Conservation (phyloP, 345 rosid species). For the Ailanthus altissimus region DNA sequence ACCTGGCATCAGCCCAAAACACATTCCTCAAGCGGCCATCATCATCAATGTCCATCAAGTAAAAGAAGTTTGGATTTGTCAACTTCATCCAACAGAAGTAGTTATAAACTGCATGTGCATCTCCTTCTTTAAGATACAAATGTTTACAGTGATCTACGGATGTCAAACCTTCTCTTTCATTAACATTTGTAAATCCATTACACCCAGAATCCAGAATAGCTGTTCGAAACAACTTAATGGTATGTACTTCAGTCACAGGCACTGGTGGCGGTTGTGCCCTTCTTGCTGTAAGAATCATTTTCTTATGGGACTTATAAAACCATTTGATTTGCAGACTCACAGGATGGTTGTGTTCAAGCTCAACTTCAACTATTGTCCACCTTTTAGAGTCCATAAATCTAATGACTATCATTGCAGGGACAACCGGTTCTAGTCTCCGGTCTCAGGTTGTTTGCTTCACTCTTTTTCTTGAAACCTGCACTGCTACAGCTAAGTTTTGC, state of each 20-base stretch:
- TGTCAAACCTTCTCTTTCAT: conserved; percentile 31
- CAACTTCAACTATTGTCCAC: conserved; percentile 53
- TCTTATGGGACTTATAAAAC: conserved; percentile 50
- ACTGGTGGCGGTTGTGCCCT: conserved; percentile 35
- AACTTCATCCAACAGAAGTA: conserved; percentile 53
- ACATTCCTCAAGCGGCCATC: conserved; percentile 50
- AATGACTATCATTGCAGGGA: conserved; percentile 48
- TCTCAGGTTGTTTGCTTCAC: conserved; percentile 52
- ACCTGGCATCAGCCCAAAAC: conserved; percentile 59
- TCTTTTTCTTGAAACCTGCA: conserved; percentile 56
- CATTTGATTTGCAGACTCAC: conserved; percentile 40
- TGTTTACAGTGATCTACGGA: conserved; percentile 38
- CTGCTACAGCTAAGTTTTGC: conserved; percentile 60
- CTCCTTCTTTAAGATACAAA: conserved; percentile 58
- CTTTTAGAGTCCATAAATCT: conserved; percentile 46
- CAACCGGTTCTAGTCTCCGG: conserved; percentile 57
- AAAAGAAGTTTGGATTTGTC: conserved; percentile 59
- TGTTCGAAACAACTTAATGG: conserved; percentile 47
- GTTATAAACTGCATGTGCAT: conserved; percentile 48
- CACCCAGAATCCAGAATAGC: conserved; percentile 30
- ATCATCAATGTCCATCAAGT: conserved; percentile 50
- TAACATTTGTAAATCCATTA: conserved; percentile 32
- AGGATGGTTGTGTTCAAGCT: conserved; percentile 51
- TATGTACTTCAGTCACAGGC: conserved; percentile 47
- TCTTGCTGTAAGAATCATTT: conserved; percentile 43